A percentile compares a stretch with the other conserved stretches of the same genome.
Conservation (phyloP, 176 grass and related monocot genomes). For the Eragrostis curvula region DNA sequence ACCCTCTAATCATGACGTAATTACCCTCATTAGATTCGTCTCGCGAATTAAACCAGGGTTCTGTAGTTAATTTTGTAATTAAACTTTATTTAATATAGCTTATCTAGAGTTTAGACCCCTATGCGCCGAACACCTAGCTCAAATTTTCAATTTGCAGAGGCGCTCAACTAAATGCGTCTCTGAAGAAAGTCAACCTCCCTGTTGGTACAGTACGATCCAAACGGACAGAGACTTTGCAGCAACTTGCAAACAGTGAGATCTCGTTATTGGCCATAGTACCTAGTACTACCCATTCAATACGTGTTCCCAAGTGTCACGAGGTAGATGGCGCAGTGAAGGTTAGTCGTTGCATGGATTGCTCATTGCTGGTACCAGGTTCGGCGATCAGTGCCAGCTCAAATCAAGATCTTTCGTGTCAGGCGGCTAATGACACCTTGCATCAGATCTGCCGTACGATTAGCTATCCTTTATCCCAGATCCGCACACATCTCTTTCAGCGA, state of each 20-base stretch:
- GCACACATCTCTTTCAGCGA: constrained; percentile 6
- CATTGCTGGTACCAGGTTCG: neutral
- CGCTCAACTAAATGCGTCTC: constrained; percentile 33
- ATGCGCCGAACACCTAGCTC: neutral
- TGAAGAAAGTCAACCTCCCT: constrained; percentile 39
- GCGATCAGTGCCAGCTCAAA: constrained; percentile 15
- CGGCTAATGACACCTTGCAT: neutral
- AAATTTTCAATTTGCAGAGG: constrained; percentile 6
- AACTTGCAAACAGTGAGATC: constrained; percentile 23
- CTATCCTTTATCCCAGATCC: constrained; percentile 9
- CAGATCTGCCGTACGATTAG: constrained; percentile 21
- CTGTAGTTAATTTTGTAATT: too few species aligned
- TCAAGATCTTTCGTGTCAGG: constrained; percentile 9
- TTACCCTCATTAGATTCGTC: constrained; percentile 45
- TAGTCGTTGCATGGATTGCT: constrained; percentile 23
- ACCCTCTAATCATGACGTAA: too few species aligned
- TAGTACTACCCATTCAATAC: neutral
- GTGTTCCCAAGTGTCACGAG: constrained; percentile 29
- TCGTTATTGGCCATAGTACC: constrained; percentile 6
- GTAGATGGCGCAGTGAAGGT: neutral
- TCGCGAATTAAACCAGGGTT: too few species aligned
- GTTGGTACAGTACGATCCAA: constrained; percentile 5
- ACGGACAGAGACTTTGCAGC: constrained; percentile 12
- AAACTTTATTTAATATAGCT: constrained; percentile 1
- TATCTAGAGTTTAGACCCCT: too few species aligned